A percentile compares a stretch with the other conserved stretches of the same genome.
These are phyloP conservation scores for Trametes cingulata DNA, from an alignment of 768 basidiomycete species.

Conservation along the genomic window DNA sequence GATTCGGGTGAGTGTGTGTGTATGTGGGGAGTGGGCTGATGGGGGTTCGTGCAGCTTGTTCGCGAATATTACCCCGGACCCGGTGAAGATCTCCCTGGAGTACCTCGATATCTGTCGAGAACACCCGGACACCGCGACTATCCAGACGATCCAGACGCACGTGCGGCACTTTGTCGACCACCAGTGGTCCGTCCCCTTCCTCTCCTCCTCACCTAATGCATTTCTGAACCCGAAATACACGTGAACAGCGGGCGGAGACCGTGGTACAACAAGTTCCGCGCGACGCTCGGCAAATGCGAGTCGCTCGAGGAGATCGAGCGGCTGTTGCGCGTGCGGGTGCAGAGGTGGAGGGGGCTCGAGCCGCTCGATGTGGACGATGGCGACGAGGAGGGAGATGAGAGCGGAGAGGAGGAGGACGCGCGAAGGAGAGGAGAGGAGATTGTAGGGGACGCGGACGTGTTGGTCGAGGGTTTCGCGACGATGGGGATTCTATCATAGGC, in stretches of 20 bases:
- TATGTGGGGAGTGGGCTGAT: not conserved
- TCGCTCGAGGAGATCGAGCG: slow-evolving; percentile 27
- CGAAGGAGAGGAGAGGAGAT: not conserved
- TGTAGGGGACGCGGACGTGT: too few species aligned
- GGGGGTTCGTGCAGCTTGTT: slow-evolving; percentile 50
- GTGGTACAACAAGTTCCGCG: slow-evolving; percentile 32
- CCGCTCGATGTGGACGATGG: slow-evolving; percentile 1
- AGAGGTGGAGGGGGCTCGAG: slow-evolving; percentile 28
- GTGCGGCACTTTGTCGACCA: slow-evolving; percentile 67
- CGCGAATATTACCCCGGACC: slow-evolving; percentile 53
- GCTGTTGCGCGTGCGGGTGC: slow-evolving; percentile 25
- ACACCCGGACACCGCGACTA: slow-evolving; percentile 48
- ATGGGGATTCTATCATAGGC: too few species aligned
- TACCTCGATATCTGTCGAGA: slow-evolving; percentile 62
- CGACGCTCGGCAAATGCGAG: slow-evolving; percentile 20
- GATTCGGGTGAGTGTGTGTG: not conserved
- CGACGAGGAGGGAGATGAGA: not conserved
- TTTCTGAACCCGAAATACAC: not conserved
- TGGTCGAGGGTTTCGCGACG: too few species aligned
- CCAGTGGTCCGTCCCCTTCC: slow-evolving; percentile 52
- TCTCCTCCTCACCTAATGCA: not conserved
- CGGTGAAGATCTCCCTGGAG: slow-evolving; percentile 65
- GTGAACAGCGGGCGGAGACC: slow-evolving; percentile 26
- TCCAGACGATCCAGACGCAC: slow-evolving; percentile 59
- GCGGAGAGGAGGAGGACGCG: not conserved